phyloP scores from a whole-genome alignment of 1,139 yeast genomes.

The Suhomyces kunorum region DNA sequence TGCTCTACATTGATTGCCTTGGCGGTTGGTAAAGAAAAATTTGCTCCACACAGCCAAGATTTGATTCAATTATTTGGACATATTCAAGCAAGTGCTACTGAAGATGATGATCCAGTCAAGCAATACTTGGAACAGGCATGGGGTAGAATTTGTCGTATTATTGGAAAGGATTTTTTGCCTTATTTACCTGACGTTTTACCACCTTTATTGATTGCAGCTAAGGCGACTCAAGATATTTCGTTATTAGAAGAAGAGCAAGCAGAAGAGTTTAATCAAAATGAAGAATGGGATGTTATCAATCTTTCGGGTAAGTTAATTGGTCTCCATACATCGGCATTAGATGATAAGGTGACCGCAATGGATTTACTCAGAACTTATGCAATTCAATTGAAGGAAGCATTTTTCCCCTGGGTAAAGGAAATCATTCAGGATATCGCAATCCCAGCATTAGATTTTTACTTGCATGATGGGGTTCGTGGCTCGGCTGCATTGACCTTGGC shows the following conservation, averaged over 20 bases:
- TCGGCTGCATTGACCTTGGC: constrained; percentile 87
- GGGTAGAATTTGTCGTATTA: constrained; percentile 87
- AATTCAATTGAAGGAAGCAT: constrained; percentile 75
- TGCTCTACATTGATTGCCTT: constrained; percentile 91
- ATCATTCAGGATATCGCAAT: constrained; percentile 76
- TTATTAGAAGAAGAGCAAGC: constrained; percentile 86
- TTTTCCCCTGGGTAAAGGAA: constrained; percentile 80
- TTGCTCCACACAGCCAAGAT: constrained; percentile 73
- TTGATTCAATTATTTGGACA: constrained; percentile 71
- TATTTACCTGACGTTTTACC: constrained; percentile 87
- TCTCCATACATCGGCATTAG: constrained; percentile 87
- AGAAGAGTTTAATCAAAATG: constrained; percentile 78
- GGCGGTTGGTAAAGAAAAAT: constrained; percentile 95
- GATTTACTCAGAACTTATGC: constrained; percentile 89
- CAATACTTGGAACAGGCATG: constrained; percentile 92
- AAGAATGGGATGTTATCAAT: constrained; percentile 94
- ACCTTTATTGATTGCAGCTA: constrained; percentile 80
- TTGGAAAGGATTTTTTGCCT: constrained; percentile 87
- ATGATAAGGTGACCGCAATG: constrained; percentile 90
- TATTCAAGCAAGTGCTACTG: constrained; percentile 61
- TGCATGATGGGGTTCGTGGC: constrained; percentile 93
- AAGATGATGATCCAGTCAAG: constrained; percentile 82
- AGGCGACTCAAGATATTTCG: constrained; percentile 85
- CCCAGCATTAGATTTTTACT: constrained; percentile 86
- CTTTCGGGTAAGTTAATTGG: constrained; percentile 92